Conservation (phyloP, 140 eudicot species). For the Cichorium intybus region DNA sequence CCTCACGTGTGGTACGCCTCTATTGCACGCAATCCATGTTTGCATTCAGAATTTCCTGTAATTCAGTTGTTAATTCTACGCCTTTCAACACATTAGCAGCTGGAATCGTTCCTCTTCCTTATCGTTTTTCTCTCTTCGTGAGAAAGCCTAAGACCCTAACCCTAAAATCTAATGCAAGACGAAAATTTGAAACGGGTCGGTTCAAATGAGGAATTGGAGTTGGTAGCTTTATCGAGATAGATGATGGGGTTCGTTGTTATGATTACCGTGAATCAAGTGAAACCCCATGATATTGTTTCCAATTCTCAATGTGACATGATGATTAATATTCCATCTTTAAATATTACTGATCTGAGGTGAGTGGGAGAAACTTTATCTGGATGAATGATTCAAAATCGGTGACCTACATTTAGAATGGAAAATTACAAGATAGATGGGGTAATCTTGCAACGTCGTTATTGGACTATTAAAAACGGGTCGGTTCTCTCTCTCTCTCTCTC, state of each 20-base stretch:
- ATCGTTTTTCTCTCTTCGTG: background rate
- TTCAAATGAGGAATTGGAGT: slow-evolving; percentile 15
- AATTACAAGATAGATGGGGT: background rate
- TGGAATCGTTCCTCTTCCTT: slow-evolving; percentile 7
- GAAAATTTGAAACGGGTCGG: slow-evolving; percentile 10
- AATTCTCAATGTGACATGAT: slow-evolving; percentile 9
- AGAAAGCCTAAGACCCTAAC: background rate
- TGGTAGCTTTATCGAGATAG: slow-evolving; percentile 3
- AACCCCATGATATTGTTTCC: slow-evolving; percentile 11
- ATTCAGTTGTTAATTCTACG: slow-evolving; percentile 28
- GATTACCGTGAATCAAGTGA: slow-evolving; percentile 23
- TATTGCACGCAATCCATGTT: slow-evolving; percentile 71
- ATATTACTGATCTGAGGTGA: background rate
- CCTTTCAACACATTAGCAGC: slow-evolving; percentile 33
- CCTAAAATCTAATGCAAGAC: slow-evolving; percentile 21
- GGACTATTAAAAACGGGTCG: too few species aligned
- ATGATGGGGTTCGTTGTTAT: slow-evolving; percentile 17
- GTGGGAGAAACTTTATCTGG: background rate
- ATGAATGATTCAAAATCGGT: slow-evolving; percentile 22
- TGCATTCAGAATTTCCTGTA: slow-evolving; percentile 57
- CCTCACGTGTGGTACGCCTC: slow-evolving; percentile 89
- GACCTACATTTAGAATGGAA: slow-evolving; percentile 6
- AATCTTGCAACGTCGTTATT: too few species aligned
- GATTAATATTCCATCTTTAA: slow-evolving; percentile 11
- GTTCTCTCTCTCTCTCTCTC: too few species aligned